A percentile compares a stretch with the other conserved stretches of the same genome.
Evolutionary conservation across 192 early-diverging fungal genomes (phyloP).

Genomic region (Thoreauomyces humboldtii): DNA sequence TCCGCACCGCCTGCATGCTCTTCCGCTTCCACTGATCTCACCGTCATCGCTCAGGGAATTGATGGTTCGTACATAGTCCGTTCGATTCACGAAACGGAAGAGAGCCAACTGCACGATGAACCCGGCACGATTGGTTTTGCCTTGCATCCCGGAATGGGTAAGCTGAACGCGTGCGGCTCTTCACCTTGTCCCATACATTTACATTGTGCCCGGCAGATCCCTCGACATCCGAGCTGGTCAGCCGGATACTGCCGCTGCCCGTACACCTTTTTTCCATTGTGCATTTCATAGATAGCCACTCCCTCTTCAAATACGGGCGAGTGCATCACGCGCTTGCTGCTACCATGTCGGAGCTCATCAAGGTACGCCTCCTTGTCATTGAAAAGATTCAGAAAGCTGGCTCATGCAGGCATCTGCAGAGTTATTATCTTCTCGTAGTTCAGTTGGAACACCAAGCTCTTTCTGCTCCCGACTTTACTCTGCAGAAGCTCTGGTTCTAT

Average conservation of each 20-base stretch:
- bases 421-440: slow-evolving; percentile 79
- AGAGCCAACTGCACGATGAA: background rate
- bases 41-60: slow-evolving; percentile 58
- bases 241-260: slow-evolving; percentile 76
- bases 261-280: slow-evolving; percentile 72
- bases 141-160: slow-evolving; percentile 13
- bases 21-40: slow-evolving; percentile 3
- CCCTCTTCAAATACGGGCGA: slow-evolving; percentile 75
- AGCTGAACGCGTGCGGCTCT: background rate
- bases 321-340: slow-evolving; percentile 89
- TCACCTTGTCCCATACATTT: background rate
- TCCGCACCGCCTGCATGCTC: background rate
- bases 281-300: slow-evolving; percentile 73
- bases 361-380: slow-evolving; percentile 42
- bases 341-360: slow-evolving; percentile 69
- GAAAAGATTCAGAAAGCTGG: background rate
- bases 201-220: slow-evolving; percentile 11
- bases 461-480: slow-evolving; percentile 68
- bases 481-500: slow-evolving; percentile 93
- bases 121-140: background rate
- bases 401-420: slow-evolving; percentile 40
- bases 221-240: slow-evolving; percentile 65
- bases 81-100: background rate
- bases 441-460: slow-evolving; percentile 85
- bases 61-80: slow-evolving; percentile 64